Evolutionary conservation across 108 stramenopile genomes (phyloP).

Genomic region (Parmales sp.): DNA sequence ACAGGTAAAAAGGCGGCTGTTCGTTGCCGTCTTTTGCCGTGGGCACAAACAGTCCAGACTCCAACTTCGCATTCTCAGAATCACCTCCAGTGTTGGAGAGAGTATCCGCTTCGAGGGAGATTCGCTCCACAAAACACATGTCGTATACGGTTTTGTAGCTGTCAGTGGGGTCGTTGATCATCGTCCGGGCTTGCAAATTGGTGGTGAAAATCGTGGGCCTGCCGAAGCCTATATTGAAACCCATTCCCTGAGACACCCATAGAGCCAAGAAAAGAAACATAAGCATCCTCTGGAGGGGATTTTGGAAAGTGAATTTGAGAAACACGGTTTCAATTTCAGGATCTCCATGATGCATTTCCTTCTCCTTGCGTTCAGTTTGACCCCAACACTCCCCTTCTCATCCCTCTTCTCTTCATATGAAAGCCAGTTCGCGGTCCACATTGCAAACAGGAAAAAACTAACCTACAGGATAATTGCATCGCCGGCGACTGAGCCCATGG

Average conservation of each 20-base stretch:
- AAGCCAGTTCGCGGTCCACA: background rate
- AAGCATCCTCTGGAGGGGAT: background rate
- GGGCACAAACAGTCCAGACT: no score
- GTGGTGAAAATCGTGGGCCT: no score
- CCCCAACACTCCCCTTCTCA: background rate
- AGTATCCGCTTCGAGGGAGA: no score
- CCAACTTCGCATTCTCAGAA: no score
- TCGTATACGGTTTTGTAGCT: no score
- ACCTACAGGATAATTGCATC: background rate
- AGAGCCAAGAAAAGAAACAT: background rate
- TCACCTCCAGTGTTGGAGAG: no score
- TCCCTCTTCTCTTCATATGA: background rate
- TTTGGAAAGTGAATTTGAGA: background rate
- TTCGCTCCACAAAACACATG: no score
- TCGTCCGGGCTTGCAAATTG: no score
- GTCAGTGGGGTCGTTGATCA: no score
- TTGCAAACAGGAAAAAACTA: background rate
- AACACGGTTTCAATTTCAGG: background rate
- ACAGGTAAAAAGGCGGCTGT: background rate
- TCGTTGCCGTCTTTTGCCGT: background rate
- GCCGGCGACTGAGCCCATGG: slow-evolving; percentile 14
- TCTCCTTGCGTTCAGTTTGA: background rate
- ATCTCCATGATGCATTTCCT: background rate
- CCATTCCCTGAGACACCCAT: no score
- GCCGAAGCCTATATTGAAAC: no score